Base-by-base conservation (phyloP, 805 yeast species). In the Kluyveromyces dobzhanskii region DNA sequence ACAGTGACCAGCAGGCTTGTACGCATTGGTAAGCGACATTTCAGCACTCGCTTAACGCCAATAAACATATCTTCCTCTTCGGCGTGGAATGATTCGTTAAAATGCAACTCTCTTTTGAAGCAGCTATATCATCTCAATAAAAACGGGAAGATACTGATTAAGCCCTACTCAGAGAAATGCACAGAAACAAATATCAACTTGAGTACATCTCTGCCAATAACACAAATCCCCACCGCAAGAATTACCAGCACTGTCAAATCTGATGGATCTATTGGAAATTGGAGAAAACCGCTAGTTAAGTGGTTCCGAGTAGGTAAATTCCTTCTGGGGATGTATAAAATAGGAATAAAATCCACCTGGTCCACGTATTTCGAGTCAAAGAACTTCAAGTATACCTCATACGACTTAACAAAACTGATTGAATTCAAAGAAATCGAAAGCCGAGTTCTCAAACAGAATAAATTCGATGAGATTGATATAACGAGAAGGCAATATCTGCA, bases 341-440 rank as follows among this genome's bases (percentile, higher is more conserved):
- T 61, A 2, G 88, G 90, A 1, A 64, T 80, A 2, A 55, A 61
- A 16, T 73, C 71, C 45, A 71, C 79, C 1, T 77, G 80, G 75
- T 44, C 55, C 1, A 75, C 76, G 43, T 49, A 62, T 21, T 54
- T 51, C 17, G 40, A 46, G 1, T 51, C 67, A 2, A 52, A 50
- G 5, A 39, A 44, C 5, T 40, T 69, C 12, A 44, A 51, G 54
- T 54, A 37, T 30, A 32, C 39, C 16, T n/a, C 42, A 9, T 42
- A 48, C 39, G 45, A 28, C 54, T 52, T 37, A 39, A 51, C 26
- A 7, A 44, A 48, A 5, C 23, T 50, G 24, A 43, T 53, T 12
- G 54, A 53, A 24, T 46, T 51, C 54, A 50, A 58, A 39, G 56
- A 60, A 29, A 58, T 71, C 21, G 53, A 57, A 38, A 44, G 56